Base-by-base conservation (phyloP, 768 basidiomycete species). In the Cystobasidium tubakii region DNA sequence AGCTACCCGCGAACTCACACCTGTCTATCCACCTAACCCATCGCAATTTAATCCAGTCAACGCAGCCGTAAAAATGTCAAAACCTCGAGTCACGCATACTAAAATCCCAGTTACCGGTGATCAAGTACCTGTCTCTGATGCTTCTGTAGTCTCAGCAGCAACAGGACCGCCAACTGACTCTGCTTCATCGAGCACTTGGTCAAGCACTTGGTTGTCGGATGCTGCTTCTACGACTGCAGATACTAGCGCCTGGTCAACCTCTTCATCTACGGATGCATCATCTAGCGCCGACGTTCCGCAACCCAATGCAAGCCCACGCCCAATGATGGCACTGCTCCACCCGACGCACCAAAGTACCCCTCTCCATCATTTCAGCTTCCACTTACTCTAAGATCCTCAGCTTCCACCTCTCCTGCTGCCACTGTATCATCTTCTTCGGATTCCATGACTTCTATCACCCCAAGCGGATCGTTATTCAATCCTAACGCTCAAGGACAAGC, bases 1-100 rank as follows among this genome's bases (percentile, higher is more conserved):
- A 2, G 66, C 74, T 4, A 76, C 77, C 23, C 74, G 76, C 57
- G 74, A 78, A 55, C 73, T 78, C n/a, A 63, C 60, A 17, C 74
- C 74, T 42, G 57, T 73, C 21, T 71, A 71, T 31, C 69, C 69
- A 6, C 13, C 69, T 27, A 71, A 54, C 12, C 15, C 36, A 9
- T 33, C 54, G 1, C 50, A 60, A 31, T 21, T 54, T 21, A 71
- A 29, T 12, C 69, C 69, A 9, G 1, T 71, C 2, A 55, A 71
- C 21, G 69, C 69, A 1, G 69, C 69, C 21, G 69, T 71, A 13
- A 13, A 27, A 17, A 25, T 67, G 29, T 43, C 43, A 3, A 25
- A 42, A 31, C 66, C 66, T 10, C 23, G 33, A 53, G 44, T 67
- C 15, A 29, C 53, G 39, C 44, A 43, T 21, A 43, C 66, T 9